phyloP scores from a whole-genome alignment of 176 grass and related monocot genomes.

The Bothriochloa decipiens region DNA sequence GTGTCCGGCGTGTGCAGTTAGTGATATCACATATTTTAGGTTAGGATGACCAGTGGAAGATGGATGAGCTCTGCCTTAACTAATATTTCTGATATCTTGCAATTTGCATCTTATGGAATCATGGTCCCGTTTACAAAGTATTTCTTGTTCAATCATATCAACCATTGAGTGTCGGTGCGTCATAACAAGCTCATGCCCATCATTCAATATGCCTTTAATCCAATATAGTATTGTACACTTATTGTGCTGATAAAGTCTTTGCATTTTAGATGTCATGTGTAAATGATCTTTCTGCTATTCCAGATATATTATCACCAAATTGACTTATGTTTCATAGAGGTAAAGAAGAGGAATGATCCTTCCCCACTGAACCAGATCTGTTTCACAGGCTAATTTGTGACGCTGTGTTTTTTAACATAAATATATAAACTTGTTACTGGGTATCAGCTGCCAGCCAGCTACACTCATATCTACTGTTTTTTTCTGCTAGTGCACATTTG shows the following conservation, averaged over 20 bases:
- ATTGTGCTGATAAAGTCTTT: background rate
- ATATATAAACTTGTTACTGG: background rate
- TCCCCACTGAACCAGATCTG: background rate
- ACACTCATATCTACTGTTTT: background rate
- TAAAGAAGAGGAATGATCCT: background rate
- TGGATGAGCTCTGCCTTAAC: constrained; percentile 3
- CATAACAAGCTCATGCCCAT: background rate
- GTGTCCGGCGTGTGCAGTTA: background rate
- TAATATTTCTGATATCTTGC: background rate
- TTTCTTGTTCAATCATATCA: background rate
- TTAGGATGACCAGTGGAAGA: constrained; percentile 2
- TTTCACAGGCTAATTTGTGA: background rate
- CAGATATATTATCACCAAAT: background rate
- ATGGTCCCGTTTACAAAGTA: background rate
- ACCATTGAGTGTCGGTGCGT: background rate
- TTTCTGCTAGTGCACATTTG: background rate
- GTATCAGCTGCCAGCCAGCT: background rate
- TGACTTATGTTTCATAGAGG: background rate
- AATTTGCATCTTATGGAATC: background rate
- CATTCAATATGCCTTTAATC: background rate
- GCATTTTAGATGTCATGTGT: constrained; percentile 11
- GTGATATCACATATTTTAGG: background rate
- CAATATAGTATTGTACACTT: background rate
- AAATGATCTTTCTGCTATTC: background rate
- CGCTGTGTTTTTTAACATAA: background rate